phyloP scores from a whole-genome alignment of 75 land plant genomes.

The Adiantum capillusveneris region DNA sequence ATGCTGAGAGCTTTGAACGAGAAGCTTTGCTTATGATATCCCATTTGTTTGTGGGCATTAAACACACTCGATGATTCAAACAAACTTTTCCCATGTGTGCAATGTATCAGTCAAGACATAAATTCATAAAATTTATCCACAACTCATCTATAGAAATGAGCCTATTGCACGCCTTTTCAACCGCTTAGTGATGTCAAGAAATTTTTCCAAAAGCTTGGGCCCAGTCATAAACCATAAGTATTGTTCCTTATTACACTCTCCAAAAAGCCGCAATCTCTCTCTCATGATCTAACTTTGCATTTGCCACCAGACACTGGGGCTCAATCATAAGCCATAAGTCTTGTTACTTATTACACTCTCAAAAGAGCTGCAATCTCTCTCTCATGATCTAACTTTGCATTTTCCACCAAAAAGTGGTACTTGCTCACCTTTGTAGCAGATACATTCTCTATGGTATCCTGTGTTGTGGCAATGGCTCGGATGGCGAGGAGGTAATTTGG shows the following conservation, averaged over 20 bases:
- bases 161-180: constrained; percentile 77
- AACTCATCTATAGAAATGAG: constrained; percentile 77
- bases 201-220: constrained; percentile 86
- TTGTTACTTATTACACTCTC: constrained; percentile 65
- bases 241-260: constrained; percentile 66
- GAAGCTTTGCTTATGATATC: too few relatives aligned
- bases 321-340: constrained; percentile 96
- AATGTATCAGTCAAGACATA: too few relatives aligned
- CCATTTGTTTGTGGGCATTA: too few relatives aligned
- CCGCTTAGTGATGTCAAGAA: constrained; percentile 67
- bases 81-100: too few relatives aligned
- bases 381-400: constrained; percentile 87
- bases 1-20: too few relatives aligned
- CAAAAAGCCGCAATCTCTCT: constrained; percentile 56
- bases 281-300: constrained; percentile 87
- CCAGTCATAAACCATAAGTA: constrained; percentile 94
- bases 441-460: too few relatives aligned
- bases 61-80: too few relatives aligned
- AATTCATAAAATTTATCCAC: too few relatives aligned
- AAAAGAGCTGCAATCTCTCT: constrained; percentile 55
- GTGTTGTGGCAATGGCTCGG: too few relatives aligned
- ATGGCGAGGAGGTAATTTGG: too few relatives aligned
- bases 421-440: constrained; percentile 8
- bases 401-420: constrained; percentile 56
- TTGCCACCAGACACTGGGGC: constrained; percentile 89